Evolutionary conservation across 768 basidiomycete genomes (phyloP), one percentile per base, ranked within the genome.

Genomic region (Phaeotremella fagi): DNA sequence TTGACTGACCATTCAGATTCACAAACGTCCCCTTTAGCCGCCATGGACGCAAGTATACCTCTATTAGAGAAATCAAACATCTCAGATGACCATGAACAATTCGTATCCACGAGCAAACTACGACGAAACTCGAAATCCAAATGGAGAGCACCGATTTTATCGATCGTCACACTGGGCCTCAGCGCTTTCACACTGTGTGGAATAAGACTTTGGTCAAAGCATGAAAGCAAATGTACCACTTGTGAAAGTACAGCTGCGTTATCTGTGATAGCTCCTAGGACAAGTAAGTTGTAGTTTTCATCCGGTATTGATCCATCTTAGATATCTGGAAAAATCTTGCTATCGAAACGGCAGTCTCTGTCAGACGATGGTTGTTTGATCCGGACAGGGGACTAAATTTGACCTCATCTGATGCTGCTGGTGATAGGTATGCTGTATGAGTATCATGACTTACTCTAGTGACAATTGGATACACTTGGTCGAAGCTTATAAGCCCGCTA

Each of bases 271-370:
- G 38, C 38, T 22, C 38, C 38, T 14, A 7, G 38, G 38, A 41
- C 38, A 12, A 41, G 38, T 41, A 20, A 41, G 38, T 20, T 41
- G 12, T 20, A 6, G 12, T 14, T 7, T 6, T 18, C 22, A 18
- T 41, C 22, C 18, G 42, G 23, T 16, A 45, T 27, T 4, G 41
- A 12, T 41, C 38, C 37, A 35, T 22, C 18, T 43, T 41, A 54
- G 83, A 84, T 57, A 73, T 79, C 14, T 84, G 82, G 82, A 75
- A 78, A 4, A 78, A 81, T 14, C 76, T 84, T 45, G 74, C 77
- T 3, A 50, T 80, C 25, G 36, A 64, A 2, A 81, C 83, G 53
- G 78, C 78, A 3, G 62, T 74, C 15, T 57, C 75, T 23, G 75
- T 83, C 52, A 67, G 77, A 24, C 53, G 64, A 11, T 84, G 82